Evolutionary conservation across 495 filamentous ascomycete species (phyloP), one percentile per base, ranked within the genome.

Genomic region (Penicillium argentinense): DNA sequence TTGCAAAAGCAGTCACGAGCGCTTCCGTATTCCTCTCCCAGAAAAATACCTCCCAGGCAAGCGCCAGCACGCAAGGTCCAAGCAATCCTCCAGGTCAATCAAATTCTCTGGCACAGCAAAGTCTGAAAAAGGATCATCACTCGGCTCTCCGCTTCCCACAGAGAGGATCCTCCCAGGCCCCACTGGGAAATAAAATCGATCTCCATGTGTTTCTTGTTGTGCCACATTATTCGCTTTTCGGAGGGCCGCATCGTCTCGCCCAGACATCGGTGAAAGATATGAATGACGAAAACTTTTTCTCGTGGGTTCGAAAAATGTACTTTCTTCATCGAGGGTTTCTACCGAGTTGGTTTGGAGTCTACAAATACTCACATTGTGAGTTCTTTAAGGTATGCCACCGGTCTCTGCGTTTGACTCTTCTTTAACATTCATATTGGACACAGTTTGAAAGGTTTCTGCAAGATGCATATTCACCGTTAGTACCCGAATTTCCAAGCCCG

Each of bases 371-470:
- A 5, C 37, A 39, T 39, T 39, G 37, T 24, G 37, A 39, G 13
- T 39, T 39, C 13, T 39, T 24, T 12, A 39, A 39, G 37, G 37
- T 39, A 39, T 22, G 4, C 7, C n/a, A n/a, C n/a, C n/a, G n/a
- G n/a, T n/a, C n/a, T n/a, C n/a, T n/a, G 9, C 18, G 7, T 23
- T 3, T 2, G 2, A 39, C n/a, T 25, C 22, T 13, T 12, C 4
- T 39, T 11, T 5, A 3, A n/a, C 7, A 5, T 2, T 11, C 37
- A 39, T 39, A 23, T 39, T 23, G 37, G n/a, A n/a, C 12, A 24
- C 9, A 39, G 37, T 39, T 23, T 22, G 17, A 5, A 24, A 39
- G 22, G 13, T 39, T 39, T 39, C 7, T 4, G 25, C 12, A 9
- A 9, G n/a, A 18, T 2, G 16, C 9, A 39, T 39, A 23, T 13